Conservation (phyloP, 164 flowering plant genomes). For the Dillenia turbinata region DNA sequence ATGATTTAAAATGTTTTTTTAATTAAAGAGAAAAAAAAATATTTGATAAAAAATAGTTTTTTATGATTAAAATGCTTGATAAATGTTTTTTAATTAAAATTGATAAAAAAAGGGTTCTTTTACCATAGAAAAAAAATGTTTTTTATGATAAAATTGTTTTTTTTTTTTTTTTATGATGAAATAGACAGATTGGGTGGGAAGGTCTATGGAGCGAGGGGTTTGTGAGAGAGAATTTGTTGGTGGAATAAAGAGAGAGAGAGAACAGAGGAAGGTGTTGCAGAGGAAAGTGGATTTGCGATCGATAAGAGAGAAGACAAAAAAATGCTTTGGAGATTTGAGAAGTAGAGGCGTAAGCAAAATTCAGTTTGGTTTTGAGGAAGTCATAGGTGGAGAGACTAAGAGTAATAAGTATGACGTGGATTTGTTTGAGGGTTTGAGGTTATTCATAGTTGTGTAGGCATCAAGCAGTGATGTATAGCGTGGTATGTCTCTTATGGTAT, state of each 20-base stretch:
- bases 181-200: conserved; percentile 35
- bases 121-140: too few relatives aligned
- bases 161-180: too few relatives aligned
- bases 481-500: conserved; percentile 1
- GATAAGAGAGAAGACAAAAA: conserved; percentile 30
- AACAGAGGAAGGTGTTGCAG: conserved; percentile 39
- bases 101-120: too few relatives aligned
- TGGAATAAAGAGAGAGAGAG: conserved; percentile 24
- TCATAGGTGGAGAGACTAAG: conserved; percentile 20
- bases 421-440: conserved; percentile 19
- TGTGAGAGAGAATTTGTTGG: conserved; percentile 15
- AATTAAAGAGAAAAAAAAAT: too few relatives aligned
- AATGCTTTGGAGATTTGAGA: conserved; percentile 26
- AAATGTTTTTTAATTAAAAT: too few relatives aligned
- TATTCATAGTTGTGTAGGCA: conserved; percentile 25
- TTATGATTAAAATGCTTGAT: too few relatives aligned
- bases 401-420: conserved; percentile 27
- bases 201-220: conserved; percentile 27
- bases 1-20: too few relatives aligned
- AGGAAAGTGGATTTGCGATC: conserved; percentile 37
- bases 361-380: conserved; percentile 40
- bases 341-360: conserved; percentile 27
- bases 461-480: conserved; percentile 27
- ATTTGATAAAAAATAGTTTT: too few relatives aligned
- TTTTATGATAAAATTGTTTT: too few relatives aligned